Base-by-base conservation (phyloP, 2,329 filamentous ascomycete genomes). In the Exophiala aquamarina region DNA sequence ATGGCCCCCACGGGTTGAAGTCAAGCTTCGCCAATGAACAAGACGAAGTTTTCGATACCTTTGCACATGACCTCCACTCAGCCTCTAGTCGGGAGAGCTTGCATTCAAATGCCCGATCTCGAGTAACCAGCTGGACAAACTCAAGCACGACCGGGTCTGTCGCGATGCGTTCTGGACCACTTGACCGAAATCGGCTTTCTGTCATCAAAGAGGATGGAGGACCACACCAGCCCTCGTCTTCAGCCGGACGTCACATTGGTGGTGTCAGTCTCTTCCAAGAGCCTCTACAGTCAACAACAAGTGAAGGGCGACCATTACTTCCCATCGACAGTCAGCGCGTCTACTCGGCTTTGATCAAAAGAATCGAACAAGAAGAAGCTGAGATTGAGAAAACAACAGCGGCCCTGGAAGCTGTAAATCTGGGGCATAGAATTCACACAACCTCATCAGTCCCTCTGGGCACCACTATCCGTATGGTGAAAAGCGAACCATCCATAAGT, bases 121-220 rank as follows among this genome's bases (percentile, higher is more conserved):
- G 72, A 20, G 70, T 72, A n/a, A 73, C 70, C 11, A 75, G 72
- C 54, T 74, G 72, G 72, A 68, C 72, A 28, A 64, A 74, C 50
- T 74, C 72, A 3, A 73, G 68, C 32, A 52, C 44, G 2, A 63
- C 62, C n/a, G 62, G 63, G 35, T 73, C 70, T 4, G 56, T 70
- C 20, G 62, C 62, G 9, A 60, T 63, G 17, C 65, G 60, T 15
- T 49, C 52, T 28, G 50, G 43, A 18, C 49, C 59, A 21, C 59
- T 61, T 4, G 63, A 67, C 33, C 60, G 61, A 10, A 67, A 69
- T 44, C 62, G 65, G 8, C 55, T 74, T 17, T 71, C 70, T 10
- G 65, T 73, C 28, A 72, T 75, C 21, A 61, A 71, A 41, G 72
- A 75, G 47, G 61, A 68, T 49, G 65, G 61, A 2, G 63, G 58